Evolutionary conservation across 192 early-diverging fungal genomes (phyloP).

Genomic region (Paraglomus brasilianum): DNA sequence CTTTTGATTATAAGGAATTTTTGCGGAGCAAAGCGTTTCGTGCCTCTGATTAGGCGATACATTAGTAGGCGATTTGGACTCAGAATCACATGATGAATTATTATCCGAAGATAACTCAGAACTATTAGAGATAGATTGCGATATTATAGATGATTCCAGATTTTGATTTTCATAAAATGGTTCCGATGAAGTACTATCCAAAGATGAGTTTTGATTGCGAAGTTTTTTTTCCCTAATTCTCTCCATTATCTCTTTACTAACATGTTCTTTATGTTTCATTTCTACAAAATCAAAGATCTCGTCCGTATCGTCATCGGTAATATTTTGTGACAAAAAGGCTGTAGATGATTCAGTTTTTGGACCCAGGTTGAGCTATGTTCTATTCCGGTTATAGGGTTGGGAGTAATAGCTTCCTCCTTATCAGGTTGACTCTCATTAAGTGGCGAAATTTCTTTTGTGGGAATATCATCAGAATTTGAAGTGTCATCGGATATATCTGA

Average conservation of each 20-base stretch:
- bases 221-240: constrained; percentile 18
- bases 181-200: constrained; percentile 29
- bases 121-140: too few species aligned
- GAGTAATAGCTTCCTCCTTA: constrained; percentile 24
- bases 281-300: too few species aligned
- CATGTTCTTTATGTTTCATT: constrained; percentile 13
- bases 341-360: too few species aligned
- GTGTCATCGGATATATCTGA: constrained; percentile 3
- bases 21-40: neutral
- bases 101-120: too few species aligned
- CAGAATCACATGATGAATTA: neutral
- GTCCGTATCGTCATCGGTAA: too few species aligned
- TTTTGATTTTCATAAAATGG: constrained; percentile 18
- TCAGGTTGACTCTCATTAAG: constrained; percentile 14
- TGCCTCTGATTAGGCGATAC: too few species aligned
- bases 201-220: constrained; percentile 12
- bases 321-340: too few species aligned
- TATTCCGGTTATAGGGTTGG: constrained; percentile 15
- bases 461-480: constrained; percentile 25
- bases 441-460: constrained; percentile 20
- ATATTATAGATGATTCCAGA: neutral
- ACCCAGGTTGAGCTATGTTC: neutral
- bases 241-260: constrained; percentile 13
- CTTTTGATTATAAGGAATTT: constrained; percentile 29
- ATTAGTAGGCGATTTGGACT: constrained; percentile 5